Percentiles rank a stretch among this genome's conserved stretches.
These are phyloP conservation scores for Trichoderma guizhouense DNA, from an alignment of 2,329 filamentous ascomycete species.

Conservation along the genomic window DNA sequence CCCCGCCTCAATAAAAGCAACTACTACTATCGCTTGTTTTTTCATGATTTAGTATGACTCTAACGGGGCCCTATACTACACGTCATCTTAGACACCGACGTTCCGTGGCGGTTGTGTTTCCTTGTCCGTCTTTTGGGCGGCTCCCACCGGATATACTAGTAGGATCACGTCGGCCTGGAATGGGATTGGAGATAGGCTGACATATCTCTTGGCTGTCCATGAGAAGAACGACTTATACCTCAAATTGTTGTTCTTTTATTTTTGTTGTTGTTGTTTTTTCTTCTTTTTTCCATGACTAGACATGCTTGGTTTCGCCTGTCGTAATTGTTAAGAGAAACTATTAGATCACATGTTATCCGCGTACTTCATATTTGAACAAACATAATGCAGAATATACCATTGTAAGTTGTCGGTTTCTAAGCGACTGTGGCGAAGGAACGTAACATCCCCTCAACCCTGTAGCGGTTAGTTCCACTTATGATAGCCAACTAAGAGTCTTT, in stretches of 20 bases:
- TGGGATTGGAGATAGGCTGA: neutral
- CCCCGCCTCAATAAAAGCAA: neutral
- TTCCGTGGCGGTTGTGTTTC: neutral
- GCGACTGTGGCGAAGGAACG: neutral
- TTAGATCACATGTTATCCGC: neutral
- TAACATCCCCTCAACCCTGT: neutral
- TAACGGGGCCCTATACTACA: neutral
- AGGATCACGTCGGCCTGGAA: neutral
- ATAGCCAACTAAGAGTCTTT: neutral
- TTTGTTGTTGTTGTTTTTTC: neutral
- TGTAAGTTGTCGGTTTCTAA: neutral
- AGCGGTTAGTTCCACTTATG: neutral
- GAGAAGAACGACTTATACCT: neutral
- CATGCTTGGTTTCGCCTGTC: neutral
- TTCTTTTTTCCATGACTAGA: neutral
- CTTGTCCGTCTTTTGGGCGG: neutral
- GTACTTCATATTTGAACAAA: neutral
- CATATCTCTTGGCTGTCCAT: neutral
- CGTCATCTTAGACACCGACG: neutral
- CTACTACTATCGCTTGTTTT: neutral
- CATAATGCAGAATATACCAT: neutral
- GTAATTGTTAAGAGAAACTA: neutral
- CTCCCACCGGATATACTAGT: neutral
- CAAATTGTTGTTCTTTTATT: neutral
- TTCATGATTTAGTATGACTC: neutral